Base-by-base conservation (phyloP, 2,329 filamentous ascomycete genomes). In the Biscogniauxia marginata region DNA sequence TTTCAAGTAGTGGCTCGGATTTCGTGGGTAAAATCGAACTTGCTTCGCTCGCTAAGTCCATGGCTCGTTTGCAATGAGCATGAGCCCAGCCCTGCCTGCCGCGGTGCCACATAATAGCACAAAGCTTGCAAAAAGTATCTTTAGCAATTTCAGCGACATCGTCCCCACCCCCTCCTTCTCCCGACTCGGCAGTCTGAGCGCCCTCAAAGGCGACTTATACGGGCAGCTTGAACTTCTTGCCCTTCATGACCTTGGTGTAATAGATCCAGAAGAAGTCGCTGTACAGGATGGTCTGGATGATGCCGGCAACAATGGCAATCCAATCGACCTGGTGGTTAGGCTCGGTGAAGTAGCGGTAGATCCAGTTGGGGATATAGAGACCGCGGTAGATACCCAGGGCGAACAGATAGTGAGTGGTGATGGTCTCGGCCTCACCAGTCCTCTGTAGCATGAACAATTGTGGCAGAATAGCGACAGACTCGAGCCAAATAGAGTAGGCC, bases 261-360 rank as follows among this genome's bases (percentile, higher is more conserved):
- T 99, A 99, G 70, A 99, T 93, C 83, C 93, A 99, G 84, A 99
- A 99, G 80, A 99, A 99, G 78, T 99, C 95, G 62, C 91, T 96
- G 79, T 99, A 99, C 56, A 99, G 81, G 49, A 99, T 77, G 0
- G 95, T 99, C 81, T 99, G 95, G 62, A 98, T 78, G 54, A 98
- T 83, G 11, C 95, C 95, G 3, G 96, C 95, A 60, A 95, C 71
- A 51, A 97, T 88, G 19, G 93, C 89, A 65, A 97, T 96, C 62
- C 87, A 90, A 72, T 98, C 93, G 65, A 88, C 73, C 73, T 82
- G 89, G 73, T 91, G 88, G 50, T 84, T 79, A 47, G 75, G 71
- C 74, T 96, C 92, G 51, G 84, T 82, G 65, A 90, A 84, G 76
- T 93, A 98, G 54, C 95, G 83, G 77, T 91, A 98, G 68, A 98